Evolutionary conservation across 2,329 filamentous ascomycete species (phyloP).

Genomic region (Madurella fahalii): DNA sequence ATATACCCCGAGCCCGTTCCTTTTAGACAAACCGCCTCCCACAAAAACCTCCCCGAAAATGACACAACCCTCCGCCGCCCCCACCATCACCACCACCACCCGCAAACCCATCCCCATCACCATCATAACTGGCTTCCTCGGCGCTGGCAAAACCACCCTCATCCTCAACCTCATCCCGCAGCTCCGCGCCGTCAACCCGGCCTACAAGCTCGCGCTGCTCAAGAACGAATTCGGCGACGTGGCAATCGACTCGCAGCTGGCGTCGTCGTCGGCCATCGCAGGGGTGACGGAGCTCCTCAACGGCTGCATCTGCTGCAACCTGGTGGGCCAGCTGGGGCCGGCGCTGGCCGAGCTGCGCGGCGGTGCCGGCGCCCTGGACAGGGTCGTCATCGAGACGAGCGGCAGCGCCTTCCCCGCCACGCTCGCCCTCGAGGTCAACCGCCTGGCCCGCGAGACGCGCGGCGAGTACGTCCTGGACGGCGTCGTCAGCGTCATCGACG

Average conservation of each 20-base stretch:
- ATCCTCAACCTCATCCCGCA: conserved; percentile 93
- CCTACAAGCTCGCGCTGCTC: conserved; percentile 85
- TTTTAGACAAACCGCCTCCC: too few relatives aligned
- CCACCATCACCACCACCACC: neutral
- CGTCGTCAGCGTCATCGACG: conserved; percentile 84
- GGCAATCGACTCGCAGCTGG: conserved; percentile 88
- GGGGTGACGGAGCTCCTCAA: conserved; percentile 92
- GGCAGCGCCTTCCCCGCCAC: conserved; percentile 87
- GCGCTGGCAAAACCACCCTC: conserved; percentile 92
- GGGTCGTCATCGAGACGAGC: conserved; percentile 91
- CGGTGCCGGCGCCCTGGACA: conserved; percentile 58
- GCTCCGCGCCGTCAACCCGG: conserved; percentile 64
- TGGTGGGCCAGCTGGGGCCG: conserved; percentile 82
- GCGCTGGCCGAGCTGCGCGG: conserved; percentile 70
- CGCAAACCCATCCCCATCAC: conserved; percentile 72
- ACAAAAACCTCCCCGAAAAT: too few relatives aligned
- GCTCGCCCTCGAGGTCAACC: conserved; percentile 84
- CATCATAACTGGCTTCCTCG: conserved; percentile 93
- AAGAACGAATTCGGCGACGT: conserved; percentile 99
- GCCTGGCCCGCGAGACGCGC: conserved; percentile 64
- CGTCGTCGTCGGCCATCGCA: conserved; percentile 74
- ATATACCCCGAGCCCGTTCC: neutral
- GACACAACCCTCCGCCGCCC: conserved; percentile 41
- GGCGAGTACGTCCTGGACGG: conserved; percentile 73
- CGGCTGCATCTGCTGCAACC: conserved; percentile 98